Base-by-base conservation (phyloP, 2,329 filamentous ascomycete genomes). In the Talaromyces sp. region DNA sequence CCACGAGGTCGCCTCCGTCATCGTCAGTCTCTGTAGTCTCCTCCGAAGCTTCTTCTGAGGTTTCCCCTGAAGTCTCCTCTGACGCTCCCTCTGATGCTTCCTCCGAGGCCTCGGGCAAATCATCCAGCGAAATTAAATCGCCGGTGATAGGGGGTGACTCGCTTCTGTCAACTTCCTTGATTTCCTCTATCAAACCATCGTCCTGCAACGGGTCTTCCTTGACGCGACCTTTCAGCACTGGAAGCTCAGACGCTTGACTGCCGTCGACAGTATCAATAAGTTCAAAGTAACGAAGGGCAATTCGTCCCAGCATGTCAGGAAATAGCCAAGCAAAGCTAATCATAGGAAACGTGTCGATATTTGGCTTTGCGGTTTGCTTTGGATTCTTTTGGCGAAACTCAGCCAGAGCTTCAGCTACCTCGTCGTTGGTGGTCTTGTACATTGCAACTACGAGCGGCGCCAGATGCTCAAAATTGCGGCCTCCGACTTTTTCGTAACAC, bases 251-350 rank as follows among this genome's bases (percentile, higher is more conserved):
- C 3, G 49, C 49, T 53, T 53, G 49, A 30, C 15, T 53, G 28
- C 22, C 27, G 10, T 8, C 49, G 2, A 10, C 15, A 28, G 27
- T 27, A 17, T 53, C 28, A 27, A 30, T 27, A n/a, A 53, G 27
- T n/a, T 74, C 70, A 58, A 67, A 73, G 32, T 69, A 67, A 1
- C 73, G 74, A 28, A 77, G 85, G 1, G 89, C 90, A 67, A 96
- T 87, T 55, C 82, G 82, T 1, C 89, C 88, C 4, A 96, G 80
- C 62, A 92, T 84, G 52, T 83, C 82, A 13, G 87, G 82, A 65
- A 98, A 96, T 1, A 98, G 79, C 95, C 95, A 99, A 0, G 95
- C 93, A 68, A 97, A 98, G 62, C 89, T 95, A 68, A 97, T 95
- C 9, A 98, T 79, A 0, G 95, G 93, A 81, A 92, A 88, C 2